Conservation (phyloP, 495 filamentous ascomycete species). For the Penicillium taxi region DNA sequence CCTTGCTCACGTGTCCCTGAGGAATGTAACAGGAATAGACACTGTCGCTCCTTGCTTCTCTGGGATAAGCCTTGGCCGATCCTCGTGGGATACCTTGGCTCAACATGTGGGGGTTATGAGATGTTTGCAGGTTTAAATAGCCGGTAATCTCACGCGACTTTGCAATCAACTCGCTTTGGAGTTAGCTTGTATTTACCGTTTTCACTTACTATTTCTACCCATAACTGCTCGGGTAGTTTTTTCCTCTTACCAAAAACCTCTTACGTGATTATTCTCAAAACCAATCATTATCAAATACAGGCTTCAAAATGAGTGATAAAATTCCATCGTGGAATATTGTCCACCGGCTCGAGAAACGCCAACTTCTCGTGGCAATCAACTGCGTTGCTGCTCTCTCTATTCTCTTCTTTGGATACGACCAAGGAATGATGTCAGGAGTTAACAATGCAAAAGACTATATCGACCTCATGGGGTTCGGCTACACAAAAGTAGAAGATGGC, state of each 20-base stretch:
- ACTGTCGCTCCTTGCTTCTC: slow-evolving; percentile 8
- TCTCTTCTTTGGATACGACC: slow-evolving; percentile 58
- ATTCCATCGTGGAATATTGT: slow-evolving; percentile 52
- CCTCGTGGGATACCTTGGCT: slow-evolving; percentile 11
- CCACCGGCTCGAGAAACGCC: slow-evolving; percentile 53
- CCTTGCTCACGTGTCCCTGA: background rate
- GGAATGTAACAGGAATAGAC: slow-evolving; percentile 11
- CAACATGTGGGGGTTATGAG: too few relatives aligned
- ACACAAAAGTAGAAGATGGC: slow-evolving; percentile 41
- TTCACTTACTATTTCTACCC: too few relatives aligned
- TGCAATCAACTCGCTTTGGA: background rate
- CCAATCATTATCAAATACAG: slow-evolving; percentile 1
- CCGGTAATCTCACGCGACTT: slow-evolving; percentile 1
- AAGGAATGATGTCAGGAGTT: slow-evolving; percentile 71
- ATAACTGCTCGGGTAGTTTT: too few relatives aligned
- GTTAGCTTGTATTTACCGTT: too few relatives aligned
- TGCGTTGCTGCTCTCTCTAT: slow-evolving; percentile 54
- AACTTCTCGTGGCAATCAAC: slow-evolving; percentile 58
- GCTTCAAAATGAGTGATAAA: slow-evolving; percentile 33
- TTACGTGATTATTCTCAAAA: too few relatives aligned
- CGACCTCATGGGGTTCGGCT: slow-evolving; percentile 57
- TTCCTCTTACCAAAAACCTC: too few relatives aligned
- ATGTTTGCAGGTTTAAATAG: slow-evolving; percentile 11
- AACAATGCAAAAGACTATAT: slow-evolving; percentile 60
- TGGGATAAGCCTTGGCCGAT: slow-evolving; percentile 12